Evolutionary conservation across 2,329 filamentous ascomycete species (phyloP), one percentile per base, ranked within the genome.

Genomic region (Aspergillus sp.): DNA sequence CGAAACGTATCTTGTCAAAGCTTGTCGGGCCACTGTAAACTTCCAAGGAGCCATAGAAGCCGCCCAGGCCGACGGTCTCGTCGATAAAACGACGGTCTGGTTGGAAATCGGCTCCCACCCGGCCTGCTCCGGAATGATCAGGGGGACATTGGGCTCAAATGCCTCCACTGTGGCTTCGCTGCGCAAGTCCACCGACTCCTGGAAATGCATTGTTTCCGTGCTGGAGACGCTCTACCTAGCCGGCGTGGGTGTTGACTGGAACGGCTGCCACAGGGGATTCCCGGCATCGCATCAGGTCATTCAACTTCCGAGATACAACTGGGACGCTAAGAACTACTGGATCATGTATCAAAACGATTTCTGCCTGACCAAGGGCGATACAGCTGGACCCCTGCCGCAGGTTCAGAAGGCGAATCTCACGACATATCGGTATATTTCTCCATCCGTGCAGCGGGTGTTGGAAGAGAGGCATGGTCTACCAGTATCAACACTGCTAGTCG

Each of bases 321-420:
- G 86, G 66, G 85, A 90, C 66, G 75, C 82, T 57, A 89, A 89
- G 76, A 84, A 82, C 59, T 89, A 89, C 70, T 88, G 86, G 86
- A 78, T 88, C 14, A 83, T 84, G 65, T 88, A 88, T 67, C 77
- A 80, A 57, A 87, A 88, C 58, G 85, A 91, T 69, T 91, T 87
- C 84, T 83, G 79, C 43, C 72, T 90, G 29, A 84, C 81, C 53
- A 91, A 91, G 76, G 85, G 78, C 52, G 82, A 47, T 10, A 13
- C 23, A 2, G 43, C 10, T 16, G 5, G 3, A 6, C 13, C 32
- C 29, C 16, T 21, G 16, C 5, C 2, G 16, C n/a, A 17, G 16
- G 17, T 20, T 14, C 5, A 5, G 13, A 19, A 47, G n/a, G n/a
- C n/a, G n/a, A n/a, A n/a, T n/a, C n/a, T n/a, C n/a, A n/a, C n/a